Percentiles rank a stretch among this genome's conserved stretches.
These are phyloP conservation scores for Penicillium sp. DNA, from an alignment of 2,329 filamentous ascomycete genomes.

Conservation along the genomic window DNA sequence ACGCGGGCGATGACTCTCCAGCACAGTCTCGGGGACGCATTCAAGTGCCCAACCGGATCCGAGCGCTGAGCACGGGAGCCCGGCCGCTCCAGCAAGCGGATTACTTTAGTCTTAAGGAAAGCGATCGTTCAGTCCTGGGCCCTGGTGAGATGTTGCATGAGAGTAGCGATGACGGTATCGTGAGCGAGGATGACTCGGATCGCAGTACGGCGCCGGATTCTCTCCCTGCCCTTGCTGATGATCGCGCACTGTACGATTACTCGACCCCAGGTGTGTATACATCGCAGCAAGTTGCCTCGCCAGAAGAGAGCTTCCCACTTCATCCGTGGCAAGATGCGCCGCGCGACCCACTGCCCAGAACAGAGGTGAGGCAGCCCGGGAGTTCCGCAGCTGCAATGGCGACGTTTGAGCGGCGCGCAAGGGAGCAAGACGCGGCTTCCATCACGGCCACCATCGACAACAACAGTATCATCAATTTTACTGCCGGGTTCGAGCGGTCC, in stretches of 20 bases:
- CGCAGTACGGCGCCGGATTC: constrained; percentile 30
- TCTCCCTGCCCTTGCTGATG: constrained; percentile 30
- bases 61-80: constrained; percentile 51
- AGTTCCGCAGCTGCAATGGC: constrained; percentile 60
- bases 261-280: constrained; percentile 19
- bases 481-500: constrained; percentile 46
- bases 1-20: constrained; percentile 34
- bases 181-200: constrained; percentile 44
- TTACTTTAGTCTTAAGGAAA: constrained; percentile 36
- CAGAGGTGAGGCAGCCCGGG: constrained; percentile 48
- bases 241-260: constrained; percentile 25
- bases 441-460: constrained; percentile 58
- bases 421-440: constrained; percentile 57
- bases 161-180: constrained; percentile 45
- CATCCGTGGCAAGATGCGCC: constrained; percentile 54
- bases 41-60: constrained; percentile 36
- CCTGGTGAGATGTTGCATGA: constrained; percentile 53
- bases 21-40: constrained; percentile 24
- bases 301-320: constrained; percentile 35
- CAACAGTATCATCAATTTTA: constrained; percentile 48
- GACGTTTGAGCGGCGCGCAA: constrained; percentile 52
- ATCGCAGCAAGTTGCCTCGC: constrained; percentile 24
- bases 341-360: constrained; percentile 31
- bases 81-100: constrained; percentile 34
- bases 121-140: constrained; percentile 51